Evolutionary conservation across 2,329 filamentous ascomycete species (phyloP), one percentile per base, ranked within the genome.

Genomic region (Cladosporium sp.): DNA sequence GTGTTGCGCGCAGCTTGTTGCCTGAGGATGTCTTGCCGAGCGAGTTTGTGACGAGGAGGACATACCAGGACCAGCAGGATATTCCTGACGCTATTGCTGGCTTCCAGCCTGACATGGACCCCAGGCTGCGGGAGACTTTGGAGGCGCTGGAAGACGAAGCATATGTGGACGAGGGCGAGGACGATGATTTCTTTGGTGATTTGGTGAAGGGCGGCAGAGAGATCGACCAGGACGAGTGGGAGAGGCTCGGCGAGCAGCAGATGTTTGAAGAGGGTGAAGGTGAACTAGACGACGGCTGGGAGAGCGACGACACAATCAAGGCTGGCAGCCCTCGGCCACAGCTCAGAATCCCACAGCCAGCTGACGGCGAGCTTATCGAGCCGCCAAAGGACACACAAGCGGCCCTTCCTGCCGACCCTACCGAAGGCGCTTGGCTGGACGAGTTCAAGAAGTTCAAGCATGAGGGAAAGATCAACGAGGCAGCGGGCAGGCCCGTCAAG

Each of bases 81-180:
- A 82, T 98, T 0, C 95, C 95, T 0, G 95, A 99, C 80, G 89
- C 88, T 8, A 91, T 99, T 74, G 90, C 91, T 2, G 95, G 95
- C 0, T 97, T 99, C 78, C 91, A 99, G 79, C 95, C 96, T 7
- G 93, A 98, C 75, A 98, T 99, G 95, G 96, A 99, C 74, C 93
- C 93, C 2, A 86, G 94, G 47, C 78, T 99, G 71, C 87, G 95
- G 55, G 95, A 99, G 78, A 93, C 93, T 5, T 81, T 99, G 28
- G 93, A 97, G 79, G 95, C 95, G 12, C 81, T 99, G 34, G 95
- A 99, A 59, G 95, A 99, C 74, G 95, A 99, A 28, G 94, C 91
- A 2, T 99, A 92, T 75, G 93, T 99, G 1, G 94, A 94, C 41
- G 85, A 86, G 30, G 94, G 94, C 36, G 85, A 86, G 32, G 88